Evolutionary conservation across 129 eudicot genomes (phyloP).

Genomic region (Oenanthe sinensis): DNA sequence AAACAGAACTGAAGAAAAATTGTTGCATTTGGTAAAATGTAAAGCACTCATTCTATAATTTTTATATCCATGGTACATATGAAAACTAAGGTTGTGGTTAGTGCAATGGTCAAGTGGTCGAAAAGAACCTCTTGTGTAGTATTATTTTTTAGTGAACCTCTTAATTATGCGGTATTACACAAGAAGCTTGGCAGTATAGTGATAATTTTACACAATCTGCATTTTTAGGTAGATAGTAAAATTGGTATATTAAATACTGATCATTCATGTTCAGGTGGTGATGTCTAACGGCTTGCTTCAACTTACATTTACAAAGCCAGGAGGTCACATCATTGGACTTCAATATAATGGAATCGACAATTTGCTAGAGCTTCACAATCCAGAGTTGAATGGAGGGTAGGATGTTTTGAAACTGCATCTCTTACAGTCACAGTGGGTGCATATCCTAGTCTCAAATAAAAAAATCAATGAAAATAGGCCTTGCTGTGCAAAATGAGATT

Average conservation of each 20-base stretch:
- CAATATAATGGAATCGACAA: slow-evolving; percentile 42
- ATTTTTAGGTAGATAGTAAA: background rate
- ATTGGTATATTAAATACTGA: background rate
- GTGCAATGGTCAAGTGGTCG: background rate
- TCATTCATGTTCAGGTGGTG: slow-evolving; percentile 26
- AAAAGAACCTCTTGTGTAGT: too few species aligned
- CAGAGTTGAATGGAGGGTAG: slow-evolving; percentile 36
- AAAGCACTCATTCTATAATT: background rate
- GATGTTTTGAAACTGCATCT: background rate
- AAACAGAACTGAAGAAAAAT: background rate
- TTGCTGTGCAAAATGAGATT: background rate
- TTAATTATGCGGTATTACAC: background rate
- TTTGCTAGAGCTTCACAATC: slow-evolving; percentile 27
- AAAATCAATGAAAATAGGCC: background rate
- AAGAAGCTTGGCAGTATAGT: background rate
- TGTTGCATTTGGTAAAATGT: background rate
- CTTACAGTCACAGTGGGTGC: background rate
- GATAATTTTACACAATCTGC: background rate
- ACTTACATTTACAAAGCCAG: slow-evolving; percentile 29
- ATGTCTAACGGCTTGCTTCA: slow-evolving; percentile 30
- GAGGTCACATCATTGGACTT: slow-evolving; percentile 26
- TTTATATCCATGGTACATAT: background rate
- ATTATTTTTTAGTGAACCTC: too few species aligned
- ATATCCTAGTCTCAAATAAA: background rate
- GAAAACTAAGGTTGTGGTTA: background rate